Percentiles rank a stretch among this genome's conserved stretches.
These are phyloP conservation scores for Coriolopsis trogii DNA, from an alignment of 1,284 basidiomycete genomes.

Conservation along the genomic window DNA sequence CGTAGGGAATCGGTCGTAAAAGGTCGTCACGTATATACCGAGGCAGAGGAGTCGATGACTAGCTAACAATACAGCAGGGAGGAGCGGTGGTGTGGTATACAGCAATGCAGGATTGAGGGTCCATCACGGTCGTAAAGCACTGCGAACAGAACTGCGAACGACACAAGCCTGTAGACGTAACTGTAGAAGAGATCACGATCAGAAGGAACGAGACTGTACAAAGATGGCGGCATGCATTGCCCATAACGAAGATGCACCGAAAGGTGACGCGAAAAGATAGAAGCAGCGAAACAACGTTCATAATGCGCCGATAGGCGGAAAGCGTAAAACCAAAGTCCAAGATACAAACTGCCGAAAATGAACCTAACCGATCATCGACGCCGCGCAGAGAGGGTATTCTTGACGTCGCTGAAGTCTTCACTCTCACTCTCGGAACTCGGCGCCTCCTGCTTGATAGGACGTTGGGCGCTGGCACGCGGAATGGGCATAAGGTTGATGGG, in stretches of 20 bases:
- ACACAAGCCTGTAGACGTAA: conserved; percentile 6
- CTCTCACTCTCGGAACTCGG: conserved; percentile 64
- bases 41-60: conserved; percentile 20
- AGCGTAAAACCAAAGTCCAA: conserved; percentile 20
- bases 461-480: conserved; percentile 43
- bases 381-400: conserved; percentile 20
- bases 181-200: conserved; percentile 14
- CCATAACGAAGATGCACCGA: conserved; percentile 5
- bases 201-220: conserved; percentile 5
- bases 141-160: conserved; percentile 20
- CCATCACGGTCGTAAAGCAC: conserved; percentile 29
- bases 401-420: conserved; percentile 49
- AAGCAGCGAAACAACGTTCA: conserved; percentile 24
- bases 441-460: conserved; percentile 59
- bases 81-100: conserved; percentile 32
- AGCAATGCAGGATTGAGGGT: conserved; percentile 32
- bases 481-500: conserved; percentile 49
- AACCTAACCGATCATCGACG: conserved; percentile 19
- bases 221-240: conserved; percentile 11
- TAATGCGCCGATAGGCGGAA: conserved; percentile 15
- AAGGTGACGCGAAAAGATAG: conserved; percentile 9
- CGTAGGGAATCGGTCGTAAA: conserved; percentile 22
- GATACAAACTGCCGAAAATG: conserved; percentile 12
- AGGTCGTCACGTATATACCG: conserved; percentile 30
- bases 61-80: conserved; percentile 45